These are phyloP conservation scores for Gossypium sturtianum DNA, from an alignment of 345 rosid species.

Conservation along the genomic window DNA sequence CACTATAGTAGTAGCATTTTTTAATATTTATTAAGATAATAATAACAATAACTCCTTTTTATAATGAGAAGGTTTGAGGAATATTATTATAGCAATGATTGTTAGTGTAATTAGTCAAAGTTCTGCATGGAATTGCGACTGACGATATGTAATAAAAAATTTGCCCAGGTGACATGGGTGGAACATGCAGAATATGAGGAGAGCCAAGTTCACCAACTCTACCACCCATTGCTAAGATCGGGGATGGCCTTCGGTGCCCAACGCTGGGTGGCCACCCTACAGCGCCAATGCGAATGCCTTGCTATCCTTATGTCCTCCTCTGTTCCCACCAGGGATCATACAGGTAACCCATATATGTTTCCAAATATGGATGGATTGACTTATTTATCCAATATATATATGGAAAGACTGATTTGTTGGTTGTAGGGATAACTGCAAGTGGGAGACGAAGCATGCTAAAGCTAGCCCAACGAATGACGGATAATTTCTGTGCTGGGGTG, in stretches of 20 bases:
- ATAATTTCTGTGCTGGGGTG: conserved; percentile 89
- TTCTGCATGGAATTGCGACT: background rate
- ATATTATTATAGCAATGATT: background rate
- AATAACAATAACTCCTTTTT: background rate
- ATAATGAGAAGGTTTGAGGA: background rate
- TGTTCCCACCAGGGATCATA: conserved; percentile 45
- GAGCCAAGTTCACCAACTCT: conserved; percentile 61
- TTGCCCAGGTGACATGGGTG: conserved; percentile 87
- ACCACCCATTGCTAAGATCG: conserved; percentile 51
- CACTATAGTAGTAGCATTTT: no score
- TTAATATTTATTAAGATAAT: no score
- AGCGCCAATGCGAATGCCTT: conserved; percentile 88
- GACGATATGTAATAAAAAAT: background rate
- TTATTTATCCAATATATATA: no score
- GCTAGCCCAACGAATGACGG: conserved; percentile 90
- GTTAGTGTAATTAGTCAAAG: background rate
- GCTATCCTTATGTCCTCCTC: conserved; percentile 85
- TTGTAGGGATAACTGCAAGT: conserved; percentile 43
- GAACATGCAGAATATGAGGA: conserved; percentile 92
- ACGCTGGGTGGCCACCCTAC: conserved; percentile 89
- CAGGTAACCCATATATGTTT: conserved; percentile 27
- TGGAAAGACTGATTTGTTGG: no score
- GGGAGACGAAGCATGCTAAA: conserved; percentile 93
- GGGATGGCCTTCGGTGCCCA: conserved; percentile 92
- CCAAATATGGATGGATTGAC: no score